Conservation (phyloP, 1,284 basidiomycete species). For the Singerocomus inundabilis region DNA sequence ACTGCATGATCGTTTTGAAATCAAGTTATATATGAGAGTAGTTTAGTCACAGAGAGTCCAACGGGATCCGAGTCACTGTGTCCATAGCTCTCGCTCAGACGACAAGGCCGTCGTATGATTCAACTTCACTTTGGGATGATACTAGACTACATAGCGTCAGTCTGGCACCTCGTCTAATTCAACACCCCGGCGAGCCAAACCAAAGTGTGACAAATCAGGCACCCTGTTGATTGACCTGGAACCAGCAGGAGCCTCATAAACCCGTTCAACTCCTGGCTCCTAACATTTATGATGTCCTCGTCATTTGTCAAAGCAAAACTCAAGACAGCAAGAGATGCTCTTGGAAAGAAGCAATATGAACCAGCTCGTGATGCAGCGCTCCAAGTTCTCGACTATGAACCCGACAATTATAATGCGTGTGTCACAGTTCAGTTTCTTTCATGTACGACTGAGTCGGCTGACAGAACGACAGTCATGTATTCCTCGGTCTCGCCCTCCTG, state of each 20-base stretch:
- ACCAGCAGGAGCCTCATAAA: not conserved
- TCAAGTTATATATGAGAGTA: too few species aligned
- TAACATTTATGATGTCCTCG: constrained; percentile 20
- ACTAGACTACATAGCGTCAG: not conserved
- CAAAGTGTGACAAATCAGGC: not conserved
- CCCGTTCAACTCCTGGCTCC: too few species aligned
- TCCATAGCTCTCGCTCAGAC: too few species aligned
- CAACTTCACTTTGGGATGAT: too few species aligned
- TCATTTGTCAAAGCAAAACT: constrained; percentile 68
- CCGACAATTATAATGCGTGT: constrained; percentile 80
- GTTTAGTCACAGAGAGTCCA: too few species aligned
- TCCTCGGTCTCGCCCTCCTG: constrained; percentile 73
- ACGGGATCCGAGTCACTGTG: too few species aligned
- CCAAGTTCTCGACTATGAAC: constrained; percentile 69
- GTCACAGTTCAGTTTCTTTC: constrained; percentile 29
- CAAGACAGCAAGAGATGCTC: constrained; percentile 76
- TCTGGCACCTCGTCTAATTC: not conserved
- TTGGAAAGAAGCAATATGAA: constrained; percentile 74
- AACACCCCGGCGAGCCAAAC: not conserved
- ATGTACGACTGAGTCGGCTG: not conserved
- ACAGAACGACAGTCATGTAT: constrained; percentile 63
- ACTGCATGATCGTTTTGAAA: too few species aligned
- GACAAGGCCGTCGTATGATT: too few species aligned
- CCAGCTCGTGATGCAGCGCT: constrained; percentile 66
- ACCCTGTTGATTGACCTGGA: not conserved